These are phyloP conservation scores for Hypsizygus marmoreus DNA, from an alignment of 768 basidiomycete genomes.

Conservation along the genomic window DNA sequence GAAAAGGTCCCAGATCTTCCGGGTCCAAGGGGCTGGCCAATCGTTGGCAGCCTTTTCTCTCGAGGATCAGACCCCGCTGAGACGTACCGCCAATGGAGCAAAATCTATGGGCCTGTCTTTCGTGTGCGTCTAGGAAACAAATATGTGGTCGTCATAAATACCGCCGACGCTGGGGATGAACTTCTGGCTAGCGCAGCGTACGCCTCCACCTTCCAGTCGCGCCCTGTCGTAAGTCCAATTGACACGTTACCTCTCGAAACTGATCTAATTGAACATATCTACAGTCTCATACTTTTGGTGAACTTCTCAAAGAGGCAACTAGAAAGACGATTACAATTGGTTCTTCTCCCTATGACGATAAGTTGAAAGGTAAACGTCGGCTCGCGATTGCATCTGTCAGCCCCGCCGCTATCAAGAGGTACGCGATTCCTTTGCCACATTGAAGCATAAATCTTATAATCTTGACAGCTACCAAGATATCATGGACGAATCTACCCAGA, in stretches of 20 bases:
- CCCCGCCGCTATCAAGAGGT: slow-evolving; percentile 13
- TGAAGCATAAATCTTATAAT: not conserved
- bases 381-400: slow-evolving; percentile 19
- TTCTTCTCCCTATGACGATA: slow-evolving; percentile 15
- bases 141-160: slow-evolving; percentile 16
- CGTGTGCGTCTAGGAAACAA: slow-evolving; percentile 16
- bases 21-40: slow-evolving; percentile 17
- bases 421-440: not conserved
- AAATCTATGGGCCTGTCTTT: slow-evolving; percentile 19
- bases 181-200: slow-evolving; percentile 14
- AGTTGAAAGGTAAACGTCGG: slow-evolving; percentile 17
- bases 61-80: slow-evolving; percentile 16
- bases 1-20: slow-evolving; percentile 13
- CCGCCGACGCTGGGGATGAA: slow-evolving; percentile 15
- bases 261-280: not conserved
- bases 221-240: slow-evolving; percentile 13
- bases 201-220: slow-evolving; percentile 16
- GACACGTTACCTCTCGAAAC: too few species aligned
- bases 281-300: slow-evolving; percentile 10
- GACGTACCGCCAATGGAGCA: slow-evolving; percentile 18
- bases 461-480: slow-evolving; percentile 9
- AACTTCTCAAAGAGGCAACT: slow-evolving; percentile 10
- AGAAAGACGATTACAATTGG: slow-evolving; percentile 16
- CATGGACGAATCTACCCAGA: slow-evolving; percentile 16
- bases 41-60: slow-evolving; percentile 19